Evolutionary conservation across 2,329 filamentous ascomycete genomes (phyloP).

Genomic region (Karstenula rhodostoma): DNA sequence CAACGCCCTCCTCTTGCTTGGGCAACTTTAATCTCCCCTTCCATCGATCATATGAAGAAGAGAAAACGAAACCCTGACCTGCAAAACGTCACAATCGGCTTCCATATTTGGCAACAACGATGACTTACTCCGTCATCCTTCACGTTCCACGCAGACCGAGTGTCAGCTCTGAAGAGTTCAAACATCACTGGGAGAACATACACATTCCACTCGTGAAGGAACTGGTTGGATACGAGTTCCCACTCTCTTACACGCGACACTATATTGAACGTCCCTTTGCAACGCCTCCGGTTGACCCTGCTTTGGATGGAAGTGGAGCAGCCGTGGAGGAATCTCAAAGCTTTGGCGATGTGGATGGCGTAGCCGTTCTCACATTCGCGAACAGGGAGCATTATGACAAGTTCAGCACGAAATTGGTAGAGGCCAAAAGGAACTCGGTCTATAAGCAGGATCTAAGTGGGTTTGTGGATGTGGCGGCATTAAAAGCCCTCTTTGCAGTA

Average conservation of each 20-base stretch:
- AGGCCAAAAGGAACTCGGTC: constrained; percentile 16
- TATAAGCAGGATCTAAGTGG: constrained; percentile 22
- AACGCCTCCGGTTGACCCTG: constrained; percentile 1
- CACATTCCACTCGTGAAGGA: constrained; percentile 33
- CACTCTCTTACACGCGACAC: constrained; percentile 32
- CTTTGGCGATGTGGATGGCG: constrained; percentile 27
- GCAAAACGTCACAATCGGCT: not conserved
- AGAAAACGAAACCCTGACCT: not conserved
- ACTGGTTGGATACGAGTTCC: constrained; percentile 28
- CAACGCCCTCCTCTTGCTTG: not conserved
- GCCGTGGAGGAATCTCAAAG: not conserved
- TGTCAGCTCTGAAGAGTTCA: constrained; percentile 28
- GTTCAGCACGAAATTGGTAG: constrained; percentile 23
- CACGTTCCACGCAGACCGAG: constrained; percentile 28
- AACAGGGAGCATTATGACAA: constrained; percentile 28
- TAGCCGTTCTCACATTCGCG: constrained; percentile 28
- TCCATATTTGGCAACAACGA: constrained; percentile 11
- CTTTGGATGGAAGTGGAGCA: constrained; percentile 10
- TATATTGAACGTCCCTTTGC: constrained; percentile 26
- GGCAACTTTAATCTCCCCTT: not conserved
- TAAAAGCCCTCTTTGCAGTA: constrained; percentile 24
- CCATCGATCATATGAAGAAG: not conserved
- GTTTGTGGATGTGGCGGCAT: constrained; percentile 23
- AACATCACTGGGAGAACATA: constrained; percentile 33
- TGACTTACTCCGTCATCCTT: constrained; percentile 31